phyloP scores from a whole-genome alignment of 75 land plant genomes.

The Sequoiadendron giganteum region DNA sequence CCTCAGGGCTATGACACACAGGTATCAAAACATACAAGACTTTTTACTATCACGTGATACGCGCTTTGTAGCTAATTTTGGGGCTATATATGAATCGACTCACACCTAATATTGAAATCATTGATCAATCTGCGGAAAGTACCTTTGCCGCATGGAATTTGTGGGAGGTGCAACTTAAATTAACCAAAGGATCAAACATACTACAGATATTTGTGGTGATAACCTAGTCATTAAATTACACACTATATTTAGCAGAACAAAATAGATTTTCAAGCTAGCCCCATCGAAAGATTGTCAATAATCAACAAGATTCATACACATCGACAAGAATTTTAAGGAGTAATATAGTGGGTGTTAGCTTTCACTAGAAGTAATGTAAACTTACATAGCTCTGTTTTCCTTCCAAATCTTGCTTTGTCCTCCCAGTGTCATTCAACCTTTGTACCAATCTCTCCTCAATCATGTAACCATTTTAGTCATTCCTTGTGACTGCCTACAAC shows the following conservation, averaged over 20 bases:
- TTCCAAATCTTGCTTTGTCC: neutral
- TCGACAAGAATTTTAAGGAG: too few relatives aligned
- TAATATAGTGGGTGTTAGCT: too few relatives aligned
- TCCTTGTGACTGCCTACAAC: neutral
- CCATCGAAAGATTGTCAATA: too few relatives aligned
- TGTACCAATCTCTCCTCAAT: neutral
- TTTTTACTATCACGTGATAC: neutral
- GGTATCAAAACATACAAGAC: constrained; percentile 20
- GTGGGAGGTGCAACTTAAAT: too few relatives aligned
- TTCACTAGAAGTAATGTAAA: neutral
- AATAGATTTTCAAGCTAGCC: too few relatives aligned
- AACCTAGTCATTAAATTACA: too few relatives aligned
- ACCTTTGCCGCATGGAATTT: neutral
- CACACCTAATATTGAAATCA: neutral
- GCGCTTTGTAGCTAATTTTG: neutral
- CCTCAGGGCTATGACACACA: constrained; percentile 71
- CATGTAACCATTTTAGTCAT: neutral
- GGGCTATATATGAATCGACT: neutral
- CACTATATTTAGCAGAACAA: too few relatives aligned
- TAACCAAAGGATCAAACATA: neutral
- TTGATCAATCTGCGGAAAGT: neutral
- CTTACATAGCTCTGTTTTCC: too few relatives aligned
- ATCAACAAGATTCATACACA: too few relatives aligned
- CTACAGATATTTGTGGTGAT: too few relatives aligned
- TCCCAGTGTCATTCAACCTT: neutral